These are phyloP conservation scores for Meredithiella fracta DNA, from an alignment of 2,329 filamentous ascomycete genomes.

Conservation along the genomic window DNA sequence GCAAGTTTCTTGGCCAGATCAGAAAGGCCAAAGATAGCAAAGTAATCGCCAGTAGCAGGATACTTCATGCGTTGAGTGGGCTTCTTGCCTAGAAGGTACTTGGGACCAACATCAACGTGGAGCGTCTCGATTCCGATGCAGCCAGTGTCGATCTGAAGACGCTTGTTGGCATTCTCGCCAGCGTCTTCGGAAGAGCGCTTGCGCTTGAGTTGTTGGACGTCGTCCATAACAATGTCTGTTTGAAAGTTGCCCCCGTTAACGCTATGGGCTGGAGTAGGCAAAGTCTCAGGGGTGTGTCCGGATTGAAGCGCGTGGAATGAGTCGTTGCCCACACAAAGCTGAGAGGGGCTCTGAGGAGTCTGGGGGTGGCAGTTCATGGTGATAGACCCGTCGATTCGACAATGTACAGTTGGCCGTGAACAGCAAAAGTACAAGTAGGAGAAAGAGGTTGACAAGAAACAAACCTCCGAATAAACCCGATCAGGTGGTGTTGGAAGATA, in stretches of 20 bases:
- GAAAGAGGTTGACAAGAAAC: neutral
- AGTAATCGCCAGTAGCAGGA: slow-evolving; percentile 35
- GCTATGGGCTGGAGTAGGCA: slow-evolving; percentile 47
- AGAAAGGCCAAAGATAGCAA: slow-evolving; percentile 39
- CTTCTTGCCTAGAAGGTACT: slow-evolving; percentile 45
- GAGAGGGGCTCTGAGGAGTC: slow-evolving; percentile 51
- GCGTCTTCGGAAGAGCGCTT: slow-evolving; percentile 42
- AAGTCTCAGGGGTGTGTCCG: slow-evolving; percentile 30
- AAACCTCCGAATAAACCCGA: neutral
- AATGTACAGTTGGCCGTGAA: neutral
- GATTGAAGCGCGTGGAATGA: slow-evolving; percentile 37
- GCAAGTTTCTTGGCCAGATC: slow-evolving; percentile 44
- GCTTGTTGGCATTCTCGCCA: slow-evolving; percentile 42
- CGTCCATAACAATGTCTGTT: slow-evolving; percentile 22
- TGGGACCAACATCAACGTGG: slow-evolving; percentile 48
- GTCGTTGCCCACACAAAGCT: slow-evolving; percentile 38
- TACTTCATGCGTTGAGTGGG: slow-evolving; percentile 9
- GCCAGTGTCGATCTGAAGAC: slow-evolving; percentile 37
- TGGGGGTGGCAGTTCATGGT: slow-evolving; percentile 52
- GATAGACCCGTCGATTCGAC: slow-evolving; percentile 18
- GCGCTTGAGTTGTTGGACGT: slow-evolving; percentile 34
- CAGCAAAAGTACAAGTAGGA: slow-evolving; percentile 1
- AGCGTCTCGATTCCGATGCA: slow-evolving; percentile 47
- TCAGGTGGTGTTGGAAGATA: neutral
- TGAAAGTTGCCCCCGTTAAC: slow-evolving; percentile 38